Percentiles rank a stretch among this genome's conserved stretches.
Conservation (phyloP, 2,329 filamentous ascomycete genomes). For the Colletotrichum sp. region DNA sequence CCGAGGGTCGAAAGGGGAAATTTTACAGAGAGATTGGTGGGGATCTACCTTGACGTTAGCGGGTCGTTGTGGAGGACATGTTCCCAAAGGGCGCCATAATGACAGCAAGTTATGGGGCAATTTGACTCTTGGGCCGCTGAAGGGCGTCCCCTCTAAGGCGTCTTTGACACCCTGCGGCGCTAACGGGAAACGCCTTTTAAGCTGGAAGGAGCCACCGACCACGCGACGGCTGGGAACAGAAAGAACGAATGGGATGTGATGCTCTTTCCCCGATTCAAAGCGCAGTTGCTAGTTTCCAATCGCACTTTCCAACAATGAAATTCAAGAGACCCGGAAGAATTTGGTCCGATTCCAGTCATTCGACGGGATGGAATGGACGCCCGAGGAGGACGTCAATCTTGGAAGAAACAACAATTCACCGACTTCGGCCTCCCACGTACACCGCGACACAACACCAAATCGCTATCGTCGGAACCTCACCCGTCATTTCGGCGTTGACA, state of each 20-base stretch:
- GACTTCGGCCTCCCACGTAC: neutral
- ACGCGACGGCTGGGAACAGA: neutral
- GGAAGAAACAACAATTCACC: neutral
- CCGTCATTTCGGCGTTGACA: neutral
- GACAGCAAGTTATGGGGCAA: neutral
- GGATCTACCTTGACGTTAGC: neutral
- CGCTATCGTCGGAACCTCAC: neutral
- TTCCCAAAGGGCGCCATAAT: neutral
- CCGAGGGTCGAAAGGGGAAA: neutral
- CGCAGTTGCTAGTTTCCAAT: neutral
- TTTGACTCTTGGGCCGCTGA: neutral
- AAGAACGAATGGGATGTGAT: neutral
- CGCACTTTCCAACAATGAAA: neutral
- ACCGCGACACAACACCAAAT: neutral
- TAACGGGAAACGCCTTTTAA: neutral
- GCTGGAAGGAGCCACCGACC: neutral
- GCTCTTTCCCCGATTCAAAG: neutral
- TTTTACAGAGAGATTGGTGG: neutral
- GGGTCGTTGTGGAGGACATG: neutral
- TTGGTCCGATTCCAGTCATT: neutral
- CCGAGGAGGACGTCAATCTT: neutral
- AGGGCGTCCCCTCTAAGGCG: neutral
- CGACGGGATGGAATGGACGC: neutral
- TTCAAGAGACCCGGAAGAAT: neutral
- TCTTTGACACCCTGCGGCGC: slow-evolving; percentile 5